A percentile compares a stretch with the other conserved stretches of the same genome.
phyloP scores from a whole-genome alignment of 495 filamentous ascomycete species.

The Aspergillus mulundensis region DNA sequence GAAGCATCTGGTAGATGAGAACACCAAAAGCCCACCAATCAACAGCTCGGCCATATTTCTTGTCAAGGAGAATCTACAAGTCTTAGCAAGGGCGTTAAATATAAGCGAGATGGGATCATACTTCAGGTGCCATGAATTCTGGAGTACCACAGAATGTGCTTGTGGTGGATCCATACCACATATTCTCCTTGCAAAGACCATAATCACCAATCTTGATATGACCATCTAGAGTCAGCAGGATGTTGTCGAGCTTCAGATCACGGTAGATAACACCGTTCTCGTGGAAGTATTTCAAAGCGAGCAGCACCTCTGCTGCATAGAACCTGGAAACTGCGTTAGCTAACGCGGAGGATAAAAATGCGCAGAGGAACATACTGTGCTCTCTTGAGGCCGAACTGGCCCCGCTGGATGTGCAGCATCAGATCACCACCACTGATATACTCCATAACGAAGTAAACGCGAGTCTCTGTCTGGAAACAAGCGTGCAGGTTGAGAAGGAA shows the following conservation, averaged over 20 bases:
- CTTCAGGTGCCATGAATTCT: constrained; percentile 99
- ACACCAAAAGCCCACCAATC: constrained; percentile 99
- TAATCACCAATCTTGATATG: constrained; percentile 99
- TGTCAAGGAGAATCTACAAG: constrained; percentile 88
- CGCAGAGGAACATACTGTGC: constrained; percentile 71
- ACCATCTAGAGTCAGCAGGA: constrained; percentile 89
- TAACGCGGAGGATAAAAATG: background rate
- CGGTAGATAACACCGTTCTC: constrained; percentile 99
- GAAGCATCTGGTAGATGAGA: constrained; percentile 98
- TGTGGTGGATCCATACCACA: constrained; percentile 97
- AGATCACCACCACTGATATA: constrained; percentile 98
- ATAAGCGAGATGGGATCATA: constrained; percentile 34
- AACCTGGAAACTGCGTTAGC: constrained; percentile 58
- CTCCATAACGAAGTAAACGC: constrained; percentile 99
- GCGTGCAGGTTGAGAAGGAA: constrained; percentile 95
- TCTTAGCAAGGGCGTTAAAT: constrained; percentile 12
- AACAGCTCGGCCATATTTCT: constrained; percentile 97
- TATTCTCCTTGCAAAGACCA: constrained; percentile 98
- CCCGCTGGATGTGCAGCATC: constrained; percentile 98
- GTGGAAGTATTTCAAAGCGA: constrained; percentile 98
- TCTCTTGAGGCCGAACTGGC: constrained; percentile 90
- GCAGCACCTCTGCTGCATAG: constrained; percentile 94
- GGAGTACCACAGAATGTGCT: constrained; percentile 99
- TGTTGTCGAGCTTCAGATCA: constrained; percentile 99
- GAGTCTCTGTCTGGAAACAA: constrained; percentile 98